Evolutionary conservation across 495 filamentous ascomycete species (phyloP).

Genomic region (Neurospora pannonica): DNA sequence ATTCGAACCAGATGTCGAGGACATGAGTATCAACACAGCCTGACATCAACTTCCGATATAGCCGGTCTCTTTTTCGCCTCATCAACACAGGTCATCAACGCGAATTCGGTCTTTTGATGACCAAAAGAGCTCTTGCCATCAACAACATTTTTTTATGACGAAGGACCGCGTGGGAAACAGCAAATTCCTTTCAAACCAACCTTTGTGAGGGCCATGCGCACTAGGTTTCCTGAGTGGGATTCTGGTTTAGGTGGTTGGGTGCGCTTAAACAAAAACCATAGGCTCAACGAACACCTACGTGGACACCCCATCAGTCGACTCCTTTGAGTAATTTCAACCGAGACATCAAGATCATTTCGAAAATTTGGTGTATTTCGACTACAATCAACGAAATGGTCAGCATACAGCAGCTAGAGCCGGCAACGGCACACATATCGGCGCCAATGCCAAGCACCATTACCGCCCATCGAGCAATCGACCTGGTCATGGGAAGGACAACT

Average conservation of each 20-base stretch:
- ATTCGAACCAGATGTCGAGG: not conserved
- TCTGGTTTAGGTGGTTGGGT: conserved; percentile 3
- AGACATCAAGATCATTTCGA: conserved; percentile 9
- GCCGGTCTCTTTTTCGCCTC: not conserved
- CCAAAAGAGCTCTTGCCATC: not conserved
- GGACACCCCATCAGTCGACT: not conserved
- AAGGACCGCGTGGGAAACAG: not conserved
- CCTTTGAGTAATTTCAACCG: not conserved
- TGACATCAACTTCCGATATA: not conserved
- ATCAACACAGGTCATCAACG: not conserved
- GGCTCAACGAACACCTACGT: not conserved
- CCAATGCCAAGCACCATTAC: conserved; percentile 17
- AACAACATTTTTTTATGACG: not conserved
- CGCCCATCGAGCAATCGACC: conserved; percentile 8
- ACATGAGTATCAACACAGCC: not conserved
- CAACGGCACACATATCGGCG: conserved; percentile 17
- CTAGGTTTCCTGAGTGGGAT: conserved; percentile 1
- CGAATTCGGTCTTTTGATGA: not conserved
- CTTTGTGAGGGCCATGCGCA: conserved; percentile 14
- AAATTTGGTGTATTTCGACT: conserved; percentile 4
- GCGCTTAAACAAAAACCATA: not conserved
- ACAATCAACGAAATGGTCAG: conserved; percentile 20
- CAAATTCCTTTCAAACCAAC: not conserved
- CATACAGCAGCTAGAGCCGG: conserved; percentile 30
- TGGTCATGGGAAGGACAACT: conserved; percentile 22